phyloP scores from a whole-genome alignment of 805 yeast species.

The Candida sanyiensis region DNA sequence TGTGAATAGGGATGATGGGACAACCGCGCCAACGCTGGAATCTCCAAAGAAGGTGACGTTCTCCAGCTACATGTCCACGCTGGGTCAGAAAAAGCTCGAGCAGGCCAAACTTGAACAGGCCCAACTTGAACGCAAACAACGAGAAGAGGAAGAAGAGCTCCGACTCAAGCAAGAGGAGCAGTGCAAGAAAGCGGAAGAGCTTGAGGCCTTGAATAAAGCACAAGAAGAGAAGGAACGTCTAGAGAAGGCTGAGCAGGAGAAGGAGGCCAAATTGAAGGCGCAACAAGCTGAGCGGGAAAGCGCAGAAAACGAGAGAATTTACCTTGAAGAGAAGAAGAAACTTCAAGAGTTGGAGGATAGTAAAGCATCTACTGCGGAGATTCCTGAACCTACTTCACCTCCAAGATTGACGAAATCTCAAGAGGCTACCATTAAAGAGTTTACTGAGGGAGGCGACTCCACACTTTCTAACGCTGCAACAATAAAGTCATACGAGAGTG shows the following conservation, averaged over 20 bases:
- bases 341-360: slow-evolving; percentile 1
- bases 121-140: slow-evolving; percentile 14
- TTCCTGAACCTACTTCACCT: no score
- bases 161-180: neutral
- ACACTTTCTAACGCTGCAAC: no score
- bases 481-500: no score
- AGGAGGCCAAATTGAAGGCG: neutral
- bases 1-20: slow-evolving; percentile 3
- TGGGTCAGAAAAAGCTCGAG: slow-evolving; percentile 9
- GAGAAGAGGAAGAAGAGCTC: slow-evolving; percentile 8
- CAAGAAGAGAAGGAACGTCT: slow-evolving; percentile 7
- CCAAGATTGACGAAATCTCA: no score
- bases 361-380: neutral
- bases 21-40: no score
- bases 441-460: no score
- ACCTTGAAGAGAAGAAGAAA: slow-evolving; percentile 4
- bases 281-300: neutral
- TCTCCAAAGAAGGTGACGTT: slow-evolving; percentile 2
- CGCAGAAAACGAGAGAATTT: neutral
- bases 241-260: neutral
- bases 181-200: neutral
- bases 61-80: slow-evolving; percentile 3
- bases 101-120: slow-evolving; percentile 9
- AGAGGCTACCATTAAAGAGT: no score
- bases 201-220: slow-evolving; percentile 1